Evolutionary conservation across 1,284 basidiomycete species (phyloP).

Genomic region (Lentinula novae-zelandiae): DNA sequence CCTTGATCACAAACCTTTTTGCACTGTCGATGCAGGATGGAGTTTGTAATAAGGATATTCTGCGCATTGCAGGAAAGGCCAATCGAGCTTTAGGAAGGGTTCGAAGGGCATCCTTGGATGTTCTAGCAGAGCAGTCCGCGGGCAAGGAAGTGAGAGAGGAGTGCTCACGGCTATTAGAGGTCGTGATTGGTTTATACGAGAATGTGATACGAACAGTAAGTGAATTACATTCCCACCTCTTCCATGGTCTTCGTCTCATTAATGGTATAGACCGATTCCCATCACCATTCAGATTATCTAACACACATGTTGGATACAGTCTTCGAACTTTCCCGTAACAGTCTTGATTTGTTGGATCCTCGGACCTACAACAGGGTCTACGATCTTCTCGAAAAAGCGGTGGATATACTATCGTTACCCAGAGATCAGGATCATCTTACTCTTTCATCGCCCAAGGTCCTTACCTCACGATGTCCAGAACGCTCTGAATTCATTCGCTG

Average conservation of each 20-base stretch:
- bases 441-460: slow-evolving; percentile 13
- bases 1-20: neutral
- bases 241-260: too few species aligned
- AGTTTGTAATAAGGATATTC: slow-evolving; percentile 27
- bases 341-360: slow-evolving; percentile 41
- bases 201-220: slow-evolving; percentile 25
- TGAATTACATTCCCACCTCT: neutral
- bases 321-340: slow-evolving; percentile 53
- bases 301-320: slow-evolving; percentile 57
- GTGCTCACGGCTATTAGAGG: slow-evolving; percentile 24
- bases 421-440: slow-evolving; percentile 14
- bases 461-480: slow-evolving; percentile 21
- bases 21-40: slow-evolving; percentile 11
- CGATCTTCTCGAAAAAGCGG: slow-evolving; percentile 44
- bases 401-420: slow-evolving; percentile 27
- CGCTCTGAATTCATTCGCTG: slow-evolving; percentile 58
- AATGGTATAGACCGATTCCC: slow-evolving; percentile 22
- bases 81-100: slow-evolving; percentile 57
- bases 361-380: slow-evolving; percentile 49
- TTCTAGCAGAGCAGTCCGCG: slow-evolving; percentile 33
- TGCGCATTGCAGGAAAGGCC: slow-evolving; percentile 44
- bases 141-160: slow-evolving; percentile 2
- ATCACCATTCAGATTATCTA: slow-evolving; percentile 30
- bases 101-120: slow-evolving; percentile 44
- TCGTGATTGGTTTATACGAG: slow-evolving; percentile 27